Evolutionary conservation across 2,329 filamentous ascomycete species (phyloP).

Genomic region (Grosmannia clavigera): DNA sequence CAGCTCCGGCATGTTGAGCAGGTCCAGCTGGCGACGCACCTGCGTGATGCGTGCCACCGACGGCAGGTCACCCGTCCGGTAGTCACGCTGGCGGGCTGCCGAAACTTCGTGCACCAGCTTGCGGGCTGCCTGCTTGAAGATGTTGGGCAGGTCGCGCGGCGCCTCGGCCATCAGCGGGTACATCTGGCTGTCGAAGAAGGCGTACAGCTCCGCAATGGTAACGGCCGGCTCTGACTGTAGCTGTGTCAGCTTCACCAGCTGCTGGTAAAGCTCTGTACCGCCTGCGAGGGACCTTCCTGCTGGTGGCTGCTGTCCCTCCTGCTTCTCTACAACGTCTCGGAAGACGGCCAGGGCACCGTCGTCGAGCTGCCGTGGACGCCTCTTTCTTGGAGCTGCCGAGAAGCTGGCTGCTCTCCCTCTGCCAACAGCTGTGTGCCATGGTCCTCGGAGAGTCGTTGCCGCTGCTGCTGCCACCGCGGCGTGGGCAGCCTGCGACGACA

Average conservation of each 20-base stretch:
- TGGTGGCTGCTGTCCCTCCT: not conserved
- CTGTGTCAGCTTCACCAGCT: slow-evolving; percentile 17
- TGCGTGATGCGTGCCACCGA: slow-evolving; percentile 25
- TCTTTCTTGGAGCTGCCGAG: not conserved
- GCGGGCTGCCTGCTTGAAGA: slow-evolving; percentile 18
- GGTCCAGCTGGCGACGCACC: slow-evolving; percentile 21
- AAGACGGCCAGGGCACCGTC: slow-evolving; percentile 13
- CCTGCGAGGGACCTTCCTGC: not conserved
- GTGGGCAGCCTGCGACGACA: not conserved
- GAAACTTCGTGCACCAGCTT: slow-evolving; percentile 20
- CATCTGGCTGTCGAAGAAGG: slow-evolving; percentile 21
- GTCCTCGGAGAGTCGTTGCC: not conserved
- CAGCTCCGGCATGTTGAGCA: slow-evolving; percentile 18
- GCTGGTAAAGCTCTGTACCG: slow-evolving; percentile 16
- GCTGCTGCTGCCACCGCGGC: not conserved
- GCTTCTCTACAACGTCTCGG: slow-evolving; percentile 8
- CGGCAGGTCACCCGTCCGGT: slow-evolving; percentile 20
- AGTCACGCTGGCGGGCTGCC: slow-evolving; percentile 20
- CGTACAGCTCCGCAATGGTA: slow-evolving; percentile 14
- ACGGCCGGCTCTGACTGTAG: slow-evolving; percentile 15
- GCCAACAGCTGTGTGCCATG: slow-evolving; percentile 3
- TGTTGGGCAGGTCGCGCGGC: slow-evolving; percentile 16
- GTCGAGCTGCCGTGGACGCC: not conserved
- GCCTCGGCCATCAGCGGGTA: slow-evolving; percentile 18
- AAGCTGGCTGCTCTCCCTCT: too few relatives aligned